phyloP scores from a whole-genome alignment of 2,329 filamentous ascomycete species.

The Trichoderma sp. region DNA sequence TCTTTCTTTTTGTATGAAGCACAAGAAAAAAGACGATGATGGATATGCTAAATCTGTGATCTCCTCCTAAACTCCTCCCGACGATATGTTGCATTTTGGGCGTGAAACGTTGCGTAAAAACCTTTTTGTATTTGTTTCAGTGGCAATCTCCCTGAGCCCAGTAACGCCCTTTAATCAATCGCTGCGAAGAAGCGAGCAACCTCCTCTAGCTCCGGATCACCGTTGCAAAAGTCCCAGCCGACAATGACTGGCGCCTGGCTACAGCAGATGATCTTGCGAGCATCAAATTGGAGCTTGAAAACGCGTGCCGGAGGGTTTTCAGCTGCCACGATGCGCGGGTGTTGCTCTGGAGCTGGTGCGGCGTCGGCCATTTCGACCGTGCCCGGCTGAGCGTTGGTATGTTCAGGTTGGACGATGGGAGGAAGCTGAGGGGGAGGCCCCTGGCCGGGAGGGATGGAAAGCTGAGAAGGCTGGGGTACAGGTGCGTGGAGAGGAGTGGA shows the following conservation, averaged over 20 bases:
- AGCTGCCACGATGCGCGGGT: conserved; percentile 46
- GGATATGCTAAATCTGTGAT: background rate
- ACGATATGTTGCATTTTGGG: background rate
- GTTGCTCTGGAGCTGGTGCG: conserved; percentile 29
- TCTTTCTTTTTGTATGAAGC: background rate
- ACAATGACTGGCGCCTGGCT: conserved; percentile 90
- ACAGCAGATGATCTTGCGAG: conserved; percentile 88
- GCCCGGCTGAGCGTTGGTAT: background rate
- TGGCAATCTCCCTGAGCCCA: background rate
- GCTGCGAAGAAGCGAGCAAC: conserved; percentile 74
- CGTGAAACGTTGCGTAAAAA: background rate
- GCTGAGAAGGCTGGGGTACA: background rate
- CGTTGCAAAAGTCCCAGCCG: conserved; percentile 96
- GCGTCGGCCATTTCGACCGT: conserved; percentile 12
- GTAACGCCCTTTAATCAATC: conserved; percentile 39
- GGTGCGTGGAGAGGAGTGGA: background rate
- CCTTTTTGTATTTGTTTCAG: background rate
- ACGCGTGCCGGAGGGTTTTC: conserved; percentile 61
- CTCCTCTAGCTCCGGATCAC: conserved; percentile 75
- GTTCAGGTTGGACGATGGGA: background rate
- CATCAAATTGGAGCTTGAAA: conserved; percentile 97
- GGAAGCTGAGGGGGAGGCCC: background rate
- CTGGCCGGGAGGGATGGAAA: background rate
- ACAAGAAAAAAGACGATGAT: background rate
- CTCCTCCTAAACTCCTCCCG: background rate